phyloP scores from a whole-genome alignment of 73 alveolate genomes.

The Paramecium sonneborni region DNA sequence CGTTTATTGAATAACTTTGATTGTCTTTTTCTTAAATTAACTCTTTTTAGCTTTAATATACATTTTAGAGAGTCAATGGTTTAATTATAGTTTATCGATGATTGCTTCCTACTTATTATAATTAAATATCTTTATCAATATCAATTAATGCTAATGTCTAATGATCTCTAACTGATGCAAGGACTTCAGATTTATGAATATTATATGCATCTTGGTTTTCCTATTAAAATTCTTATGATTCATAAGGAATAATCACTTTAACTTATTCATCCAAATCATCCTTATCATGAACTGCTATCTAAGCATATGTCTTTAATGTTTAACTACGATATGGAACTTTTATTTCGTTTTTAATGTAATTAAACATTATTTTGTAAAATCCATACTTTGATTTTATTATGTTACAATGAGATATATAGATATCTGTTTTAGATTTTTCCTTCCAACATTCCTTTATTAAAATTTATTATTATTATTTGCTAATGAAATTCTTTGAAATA shows the following conservation, averaged over 20 bases:
- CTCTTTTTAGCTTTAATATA: not conserved
- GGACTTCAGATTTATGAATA: not conserved
- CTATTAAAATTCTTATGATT: not conserved
- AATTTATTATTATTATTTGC: not conserved
- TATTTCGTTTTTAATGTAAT: not conserved
- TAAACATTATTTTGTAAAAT: not conserved
- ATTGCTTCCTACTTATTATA: not conserved
- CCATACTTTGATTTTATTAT: not conserved
- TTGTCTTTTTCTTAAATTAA: not conserved
- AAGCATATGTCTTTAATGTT: not conserved
- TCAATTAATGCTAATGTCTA: not conserved
- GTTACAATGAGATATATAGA: not conserved
- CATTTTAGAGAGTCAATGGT: not conserved
- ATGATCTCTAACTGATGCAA: not conserved
- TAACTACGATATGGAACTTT: not conserved
- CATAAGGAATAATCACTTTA: not conserved
- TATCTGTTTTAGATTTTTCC: not conserved
- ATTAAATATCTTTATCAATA: not conserved
- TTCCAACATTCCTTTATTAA: not conserved
- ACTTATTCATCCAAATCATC: slow-evolving; percentile 16
- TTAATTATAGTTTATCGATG: not conserved
- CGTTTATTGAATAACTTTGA: not conserved
- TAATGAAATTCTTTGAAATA: not conserved
- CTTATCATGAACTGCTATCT: not conserved
- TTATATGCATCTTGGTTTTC: not conserved